These are phyloP conservation scores for Globisporangium echinulatum DNA, from an alignment of 352 stramenopile species.

Conservation along the genomic window DNA sequence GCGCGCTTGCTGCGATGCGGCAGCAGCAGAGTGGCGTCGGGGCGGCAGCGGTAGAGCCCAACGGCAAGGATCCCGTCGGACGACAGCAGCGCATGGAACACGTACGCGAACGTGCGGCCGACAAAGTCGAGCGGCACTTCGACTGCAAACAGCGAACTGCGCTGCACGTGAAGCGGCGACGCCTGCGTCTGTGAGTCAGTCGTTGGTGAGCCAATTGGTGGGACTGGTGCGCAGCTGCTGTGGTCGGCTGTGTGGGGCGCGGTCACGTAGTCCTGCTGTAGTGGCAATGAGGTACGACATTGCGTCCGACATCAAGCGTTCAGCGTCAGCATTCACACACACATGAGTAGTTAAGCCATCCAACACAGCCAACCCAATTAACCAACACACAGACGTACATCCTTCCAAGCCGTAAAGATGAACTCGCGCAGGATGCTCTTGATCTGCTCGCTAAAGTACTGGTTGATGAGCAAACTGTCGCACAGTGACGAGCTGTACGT, in stretches of 20 bases:
- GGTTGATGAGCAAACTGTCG: slow-evolving; percentile 84
- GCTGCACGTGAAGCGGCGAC: slow-evolving; percentile 28
- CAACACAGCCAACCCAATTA: too few species aligned
- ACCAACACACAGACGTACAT: slow-evolving; percentile 18
- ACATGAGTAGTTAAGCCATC: too few species aligned
- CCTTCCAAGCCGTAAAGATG: slow-evolving; percentile 76
- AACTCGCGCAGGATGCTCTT: slow-evolving; percentile 85
- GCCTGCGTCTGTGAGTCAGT: slow-evolving; percentile 13
- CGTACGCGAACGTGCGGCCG: slow-evolving; percentile 71
- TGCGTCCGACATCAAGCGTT: not conserved
- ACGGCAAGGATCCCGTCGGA: slow-evolving; percentile 76
- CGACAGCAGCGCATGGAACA: slow-evolving; percentile 78
- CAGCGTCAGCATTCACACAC: slow-evolving; percentile 4
- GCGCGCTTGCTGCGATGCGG: slow-evolving; percentile 13
- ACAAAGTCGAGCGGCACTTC: slow-evolving; percentile 82
- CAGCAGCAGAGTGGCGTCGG: slow-evolving; percentile 25
- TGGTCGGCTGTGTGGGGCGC: slow-evolving; percentile 5
- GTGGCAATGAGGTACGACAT: not conserved
- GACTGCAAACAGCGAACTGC: slow-evolving; percentile 74
- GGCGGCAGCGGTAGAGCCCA: slow-evolving; percentile 70
- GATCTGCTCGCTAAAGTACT: slow-evolving; percentile 85
- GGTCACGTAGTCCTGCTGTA: slow-evolving; percentile 29
- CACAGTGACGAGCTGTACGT: slow-evolving; percentile 83
- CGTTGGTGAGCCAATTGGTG: slow-evolving; percentile 18
- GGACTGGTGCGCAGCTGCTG: slow-evolving; percentile 7